A percentile compares a stretch with the other conserved stretches of the same genome.
Conservation (phyloP, 495 filamentous ascomycete genomes). For the Aspergillus conjunctus region DNA sequence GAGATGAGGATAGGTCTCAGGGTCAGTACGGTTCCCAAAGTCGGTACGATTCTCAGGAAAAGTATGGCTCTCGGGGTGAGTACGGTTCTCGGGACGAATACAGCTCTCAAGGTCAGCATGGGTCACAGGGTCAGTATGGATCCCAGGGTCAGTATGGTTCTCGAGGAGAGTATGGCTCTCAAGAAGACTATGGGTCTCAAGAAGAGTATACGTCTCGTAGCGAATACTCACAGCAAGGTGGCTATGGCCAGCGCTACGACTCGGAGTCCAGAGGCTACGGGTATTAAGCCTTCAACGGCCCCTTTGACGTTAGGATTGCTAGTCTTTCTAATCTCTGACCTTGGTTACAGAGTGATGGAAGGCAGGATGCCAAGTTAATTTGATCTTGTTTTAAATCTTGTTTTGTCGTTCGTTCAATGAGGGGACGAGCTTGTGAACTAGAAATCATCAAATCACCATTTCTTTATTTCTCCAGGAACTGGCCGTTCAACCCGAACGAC, state of each 20-base stretch:
- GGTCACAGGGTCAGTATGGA: background rate
- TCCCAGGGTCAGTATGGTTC: slow-evolving; percentile 6
- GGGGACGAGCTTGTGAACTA: background rate
- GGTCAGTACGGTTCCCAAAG: background rate
- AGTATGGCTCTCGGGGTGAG: slow-evolving; percentile 9
- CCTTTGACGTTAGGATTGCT: background rate
- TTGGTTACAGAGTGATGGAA: slow-evolving; percentile 3
- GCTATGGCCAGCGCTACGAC: slow-evolving; percentile 19
- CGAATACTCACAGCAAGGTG: slow-evolving; percentile 13
- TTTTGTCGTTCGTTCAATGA: background rate
- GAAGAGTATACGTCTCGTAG: slow-evolving; percentile 14
- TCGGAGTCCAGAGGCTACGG: slow-evolving; percentile 20
- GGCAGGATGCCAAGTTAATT: background rate
- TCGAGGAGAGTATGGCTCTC: background rate
- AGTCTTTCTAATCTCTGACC: background rate
- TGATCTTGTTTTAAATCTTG: background rate
- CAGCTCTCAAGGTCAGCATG: background rate
- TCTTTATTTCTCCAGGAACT: slow-evolving; percentile 41
- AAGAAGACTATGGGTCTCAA: slow-evolving; percentile 10
- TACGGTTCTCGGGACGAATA: background rate
- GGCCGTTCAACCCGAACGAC: slow-evolving; percentile 55
- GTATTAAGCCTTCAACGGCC: slow-evolving; percentile 12
- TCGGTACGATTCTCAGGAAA: background rate
- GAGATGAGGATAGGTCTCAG: slow-evolving; percentile 6
- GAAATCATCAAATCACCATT: slow-evolving; percentile 35